These are phyloP conservation scores for Scutellaria galericulata DNA, from an alignment of 257 asterid genomes.

Conservation along the genomic window DNA sequence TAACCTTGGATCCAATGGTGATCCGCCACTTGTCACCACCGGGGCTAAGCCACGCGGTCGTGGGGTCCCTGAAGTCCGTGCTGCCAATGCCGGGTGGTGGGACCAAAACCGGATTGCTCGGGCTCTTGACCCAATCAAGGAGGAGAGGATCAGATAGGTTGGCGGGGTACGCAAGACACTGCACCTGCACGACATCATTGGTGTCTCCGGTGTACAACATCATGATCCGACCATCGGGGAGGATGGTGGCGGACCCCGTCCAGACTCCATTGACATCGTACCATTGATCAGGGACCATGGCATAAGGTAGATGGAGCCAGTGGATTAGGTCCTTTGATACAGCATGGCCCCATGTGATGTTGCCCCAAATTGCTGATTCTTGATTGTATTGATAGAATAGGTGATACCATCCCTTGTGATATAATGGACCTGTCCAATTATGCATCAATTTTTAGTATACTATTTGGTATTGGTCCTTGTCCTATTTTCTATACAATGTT, in stretches of 20 bases:
- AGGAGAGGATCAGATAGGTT: slow-evolving; percentile 80
- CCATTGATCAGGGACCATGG: slow-evolving; percentile 75
- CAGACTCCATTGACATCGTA: slow-evolving; percentile 83
- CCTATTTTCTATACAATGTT: too few relatives aligned
- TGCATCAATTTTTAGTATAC: not conserved
- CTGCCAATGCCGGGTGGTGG: slow-evolving; percentile 80
- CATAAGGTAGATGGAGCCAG: slow-evolving; percentile 76
- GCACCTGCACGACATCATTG: slow-evolving; percentile 66
- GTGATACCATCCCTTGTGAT: slow-evolving; percentile 86
- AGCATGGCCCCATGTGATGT: slow-evolving; percentile 88
- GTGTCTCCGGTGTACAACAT: slow-evolving; percentile 84
- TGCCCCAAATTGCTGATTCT: slow-evolving; percentile 82
- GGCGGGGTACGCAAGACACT: slow-evolving; percentile 78
- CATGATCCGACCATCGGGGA: slow-evolving; percentile 65
- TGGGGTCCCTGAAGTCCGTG: slow-evolving; percentile 80
- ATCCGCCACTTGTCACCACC: slow-evolving; percentile 63
- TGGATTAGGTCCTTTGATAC: slow-evolving; percentile 74
- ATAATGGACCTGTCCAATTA: slow-evolving; percentile 67
- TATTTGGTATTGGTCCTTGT: too few relatives aligned
- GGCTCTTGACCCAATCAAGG: slow-evolving; percentile 69
- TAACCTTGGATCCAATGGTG: slow-evolving; percentile 66
- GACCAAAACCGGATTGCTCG: slow-evolving; percentile 64
- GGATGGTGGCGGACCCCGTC: slow-evolving; percentile 90
- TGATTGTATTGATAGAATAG: slow-evolving; percentile 87
- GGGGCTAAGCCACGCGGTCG: slow-evolving; percentile 79